phyloP scores from a whole-genome alignment of 2,329 filamentous ascomycete species.

The Macrophomina pseudophaseolina region DNA sequence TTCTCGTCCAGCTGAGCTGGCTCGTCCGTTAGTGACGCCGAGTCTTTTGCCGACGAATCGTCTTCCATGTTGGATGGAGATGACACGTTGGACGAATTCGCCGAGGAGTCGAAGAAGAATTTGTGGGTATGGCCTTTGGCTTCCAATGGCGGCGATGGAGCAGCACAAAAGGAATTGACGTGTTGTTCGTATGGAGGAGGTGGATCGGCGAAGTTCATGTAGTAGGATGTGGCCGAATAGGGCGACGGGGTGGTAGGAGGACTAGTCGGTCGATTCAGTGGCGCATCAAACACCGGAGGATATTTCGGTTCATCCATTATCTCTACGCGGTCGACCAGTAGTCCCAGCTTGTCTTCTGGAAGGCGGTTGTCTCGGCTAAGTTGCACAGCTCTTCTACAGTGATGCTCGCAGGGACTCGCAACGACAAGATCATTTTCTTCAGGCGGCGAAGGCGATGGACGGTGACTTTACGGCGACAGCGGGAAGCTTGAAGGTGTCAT shows the following conservation, averaged over 20 bases:
- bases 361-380: not conserved
- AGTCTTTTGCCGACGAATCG: constrained; percentile 37
- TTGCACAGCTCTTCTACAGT: constrained; percentile 8
- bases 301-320: constrained; percentile 40
- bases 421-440: constrained; percentile 19
- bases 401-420: constrained; percentile 7
- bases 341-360: not conserved
- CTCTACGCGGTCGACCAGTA: not conserved
- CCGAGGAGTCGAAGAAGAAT: constrained; percentile 45
- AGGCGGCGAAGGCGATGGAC: not conserved
- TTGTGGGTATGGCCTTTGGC: constrained; percentile 41
- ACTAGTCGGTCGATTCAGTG: constrained; percentile 41
- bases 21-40: constrained; percentile 32
- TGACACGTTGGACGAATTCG: constrained; percentile 42
- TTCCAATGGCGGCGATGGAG: constrained; percentile 45
- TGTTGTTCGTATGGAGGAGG: constrained; percentile 43
- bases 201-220: constrained; percentile 34
- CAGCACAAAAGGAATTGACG: constrained; percentile 36
- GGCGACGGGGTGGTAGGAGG: constrained; percentile 44
- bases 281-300: constrained; percentile 36
- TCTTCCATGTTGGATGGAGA: constrained; percentile 41
- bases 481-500: not conserved
- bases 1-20: constrained; percentile 30
- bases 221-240: constrained; percentile 23
- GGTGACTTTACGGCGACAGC: not conserved